Evolutionary conservation across 2,329 filamentous ascomycete genomes (phyloP).

Genomic region (Aspergillus sp.): DNA sequence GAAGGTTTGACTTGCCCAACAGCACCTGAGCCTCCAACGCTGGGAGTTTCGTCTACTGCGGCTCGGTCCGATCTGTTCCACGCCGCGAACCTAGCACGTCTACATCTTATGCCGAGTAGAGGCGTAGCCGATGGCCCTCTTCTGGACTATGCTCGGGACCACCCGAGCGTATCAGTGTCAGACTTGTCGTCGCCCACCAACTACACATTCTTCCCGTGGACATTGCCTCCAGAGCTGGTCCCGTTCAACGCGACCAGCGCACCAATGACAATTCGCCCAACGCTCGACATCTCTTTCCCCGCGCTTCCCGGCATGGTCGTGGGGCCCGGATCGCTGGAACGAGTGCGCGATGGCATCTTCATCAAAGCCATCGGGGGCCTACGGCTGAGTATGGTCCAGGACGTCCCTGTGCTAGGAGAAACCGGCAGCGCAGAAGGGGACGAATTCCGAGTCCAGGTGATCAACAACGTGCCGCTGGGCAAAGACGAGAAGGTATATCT

Average conservation of each 20-base stretch:
- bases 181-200: conserved; percentile 67
- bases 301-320: conserved; percentile 53
- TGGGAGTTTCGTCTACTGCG: conserved; percentile 78
- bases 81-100: conserved; percentile 78
- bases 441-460: conserved; percentile 66
- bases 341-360: conserved; percentile 60
- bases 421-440: conserved; percentile 28
- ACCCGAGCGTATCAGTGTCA: conserved; percentile 57
- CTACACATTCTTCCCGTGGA: conserved; percentile 91
- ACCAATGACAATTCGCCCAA: conserved; percentile 68
- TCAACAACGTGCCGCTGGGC: conserved; percentile 79
- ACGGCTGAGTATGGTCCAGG: conserved; percentile 54
- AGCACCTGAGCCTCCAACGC: conserved; percentile 59
- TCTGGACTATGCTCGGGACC: conserved; percentile 55
- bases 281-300: conserved; percentile 70
- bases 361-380: conserved; percentile 64
- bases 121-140: conserved; percentile 61
- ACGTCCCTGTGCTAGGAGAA: conserved; percentile 37
- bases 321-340: conserved; percentile 55
- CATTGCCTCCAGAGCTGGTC: conserved; percentile 73
- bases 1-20: conserved; percentile 64
- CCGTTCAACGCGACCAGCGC: conserved; percentile 77
- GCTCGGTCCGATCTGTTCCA: conserved; percentile 83
- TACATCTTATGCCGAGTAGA: conserved; percentile 70
- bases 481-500: conserved; percentile 86